These are phyloP conservation scores for Trichoderma harzianum DNA, from an alignment of 2,329 filamentous ascomycete genomes.

Conservation along the genomic window DNA sequence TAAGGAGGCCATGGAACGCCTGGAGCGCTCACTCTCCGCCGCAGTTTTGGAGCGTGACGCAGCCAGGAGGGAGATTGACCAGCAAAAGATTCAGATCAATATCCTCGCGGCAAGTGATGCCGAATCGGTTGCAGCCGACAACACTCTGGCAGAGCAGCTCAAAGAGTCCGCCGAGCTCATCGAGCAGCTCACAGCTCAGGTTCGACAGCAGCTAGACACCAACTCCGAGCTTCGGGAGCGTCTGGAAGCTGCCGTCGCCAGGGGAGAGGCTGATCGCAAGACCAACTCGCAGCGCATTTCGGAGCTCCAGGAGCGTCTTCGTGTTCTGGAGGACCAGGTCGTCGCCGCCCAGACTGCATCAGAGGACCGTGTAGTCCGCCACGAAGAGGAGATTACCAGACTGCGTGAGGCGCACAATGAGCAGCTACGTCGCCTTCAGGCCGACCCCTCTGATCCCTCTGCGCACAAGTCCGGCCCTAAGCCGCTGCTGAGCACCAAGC, in stretches of 20 bases:
- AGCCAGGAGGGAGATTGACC: conserved; percentile 62
- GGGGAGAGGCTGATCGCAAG: conserved; percentile 80
- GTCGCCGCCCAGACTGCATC: conserved; percentile 78
- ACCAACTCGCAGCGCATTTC: conserved; percentile 79
- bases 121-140: conserved; percentile 56
- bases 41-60: conserved; percentile 70
- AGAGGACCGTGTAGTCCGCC: conserved; percentile 76
- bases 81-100: conserved; percentile 60
- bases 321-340: conserved; percentile 78
- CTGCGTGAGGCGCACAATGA: conserved; percentile 74
- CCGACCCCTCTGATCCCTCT: conserved; percentile 40
- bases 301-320: conserved; percentile 75
- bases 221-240: conserved; percentile 74
- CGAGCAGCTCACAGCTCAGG: conserved; percentile 74
- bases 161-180: conserved; percentile 71
- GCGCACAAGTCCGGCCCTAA: conserved; percentile 29
- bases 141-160: conserved; percentile 65
- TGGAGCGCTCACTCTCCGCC: conserved; percentile 66
- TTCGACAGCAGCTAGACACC: conserved; percentile 73
- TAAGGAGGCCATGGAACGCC: conserved; percentile 57
- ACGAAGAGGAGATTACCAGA: conserved; percentile 78
- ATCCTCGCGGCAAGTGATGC: conserved; percentile 55
- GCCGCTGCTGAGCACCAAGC: conserved; percentile 34
- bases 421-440: conserved; percentile 74
- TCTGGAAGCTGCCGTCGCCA: conserved; percentile 73